Conservation (phyloP, 176 grass and related monocot genomes). For the Tuctoria greenei region DNA sequence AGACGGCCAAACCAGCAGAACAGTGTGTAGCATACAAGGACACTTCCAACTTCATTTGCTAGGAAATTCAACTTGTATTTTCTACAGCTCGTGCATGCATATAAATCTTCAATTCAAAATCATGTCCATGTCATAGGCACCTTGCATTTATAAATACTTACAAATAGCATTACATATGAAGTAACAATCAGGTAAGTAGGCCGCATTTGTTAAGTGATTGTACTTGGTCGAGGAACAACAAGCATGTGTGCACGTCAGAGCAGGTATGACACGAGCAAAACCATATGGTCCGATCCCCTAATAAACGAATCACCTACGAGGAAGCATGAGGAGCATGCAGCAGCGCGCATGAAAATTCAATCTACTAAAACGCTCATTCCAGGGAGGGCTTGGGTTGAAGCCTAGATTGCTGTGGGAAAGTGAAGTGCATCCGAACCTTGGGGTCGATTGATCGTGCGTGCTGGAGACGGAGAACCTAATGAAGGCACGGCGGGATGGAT, state of each 20-base stretch:
- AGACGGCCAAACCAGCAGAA: constrained; percentile 13
- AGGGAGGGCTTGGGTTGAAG: not conserved
- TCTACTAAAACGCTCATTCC: not conserved
- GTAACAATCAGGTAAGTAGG: not conserved
- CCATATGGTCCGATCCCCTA: not conserved
- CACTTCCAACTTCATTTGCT: not conserved
- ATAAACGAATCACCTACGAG: not conserved
- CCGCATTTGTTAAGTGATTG: not conserved
- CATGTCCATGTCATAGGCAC: not conserved
- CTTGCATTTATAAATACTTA: not conserved
- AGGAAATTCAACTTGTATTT: constrained; percentile 6
- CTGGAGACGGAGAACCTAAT: not conserved
- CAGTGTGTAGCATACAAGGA: constrained; percentile 7
- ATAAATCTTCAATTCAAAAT: not conserved
- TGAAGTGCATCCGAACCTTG: not conserved
- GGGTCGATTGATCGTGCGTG: not conserved
- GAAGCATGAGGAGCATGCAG: not conserved
- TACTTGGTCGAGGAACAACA: not conserved
- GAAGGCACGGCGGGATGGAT: not conserved
- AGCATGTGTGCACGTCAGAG: constrained; percentile 12
- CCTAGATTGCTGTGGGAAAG: not conserved
- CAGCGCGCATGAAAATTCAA: not conserved
- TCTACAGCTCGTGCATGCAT: not conserved
- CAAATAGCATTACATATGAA: not conserved
- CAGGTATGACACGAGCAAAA: not conserved